Evolutionary conservation across 2,329 filamentous ascomycete species (phyloP), one percentile per base, ranked within the genome.

Genomic region (Hypocreales sp.): DNA sequence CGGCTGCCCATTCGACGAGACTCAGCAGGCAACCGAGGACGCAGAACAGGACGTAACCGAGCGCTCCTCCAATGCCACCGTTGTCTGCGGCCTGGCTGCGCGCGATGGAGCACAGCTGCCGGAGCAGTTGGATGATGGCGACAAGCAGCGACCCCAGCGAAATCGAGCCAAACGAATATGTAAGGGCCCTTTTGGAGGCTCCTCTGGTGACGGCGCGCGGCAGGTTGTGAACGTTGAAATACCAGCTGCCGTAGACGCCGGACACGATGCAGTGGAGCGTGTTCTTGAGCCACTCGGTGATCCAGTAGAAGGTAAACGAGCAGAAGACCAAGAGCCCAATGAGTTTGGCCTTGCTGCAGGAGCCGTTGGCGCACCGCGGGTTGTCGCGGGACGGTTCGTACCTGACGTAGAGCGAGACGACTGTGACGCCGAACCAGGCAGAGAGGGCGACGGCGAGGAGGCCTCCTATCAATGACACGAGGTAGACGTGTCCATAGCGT

Each of bases 261-360:
- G 83, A 79, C 32, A 93, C 79, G 15, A 74, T 84, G 2, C 78
- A 79, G 47, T 95, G 84, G 25, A 93, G 81, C 1, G 81, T 84
- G 53, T 92, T 93, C 60, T 94, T 94, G 40, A 94, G 58, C 67
- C 79, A 87, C 49, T 95, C 87, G 2, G 80, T 78, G 37, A 93
- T 75, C 87, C 87, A 95, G 56, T 92, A 94, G 54, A 76, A 81
- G 28, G 84, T 77, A 43, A 95, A 94, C 0, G 84, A 92, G 39
- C 84, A 68, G 48, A 92, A 94, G 12, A 78, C 80, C 5, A 92
- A 60, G 17, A 94, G 56, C 0, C 86, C 86, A 33, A 84, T 86
- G 24, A 94, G 80, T 37, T 76, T 87, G 27, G 61, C 81, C 5
- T 59, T 63, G 33, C 79, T 75, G 41, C 86, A 94, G 5, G 67